A percentile compares a stretch with the other conserved stretches of the same genome.
Conservation (phyloP, 1,284 basidiomycete genomes). For the Naganishia albida region DNA sequence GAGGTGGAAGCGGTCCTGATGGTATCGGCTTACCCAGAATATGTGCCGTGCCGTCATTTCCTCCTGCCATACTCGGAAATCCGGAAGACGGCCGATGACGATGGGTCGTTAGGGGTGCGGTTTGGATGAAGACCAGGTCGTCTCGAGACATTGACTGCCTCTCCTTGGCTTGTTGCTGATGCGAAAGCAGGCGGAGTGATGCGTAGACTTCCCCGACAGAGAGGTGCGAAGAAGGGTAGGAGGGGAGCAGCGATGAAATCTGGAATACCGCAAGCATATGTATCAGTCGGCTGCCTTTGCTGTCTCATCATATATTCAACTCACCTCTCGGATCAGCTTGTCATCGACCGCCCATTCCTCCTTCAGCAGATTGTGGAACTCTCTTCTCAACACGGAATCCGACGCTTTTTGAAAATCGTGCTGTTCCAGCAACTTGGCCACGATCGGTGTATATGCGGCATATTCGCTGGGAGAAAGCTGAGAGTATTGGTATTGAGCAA, state of each 20-base stretch:
- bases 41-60: background rate
- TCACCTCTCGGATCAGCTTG: slow-evolving; percentile 1
- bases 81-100: background rate
- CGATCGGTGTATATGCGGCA: slow-evolving; percentile 18
- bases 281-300: background rate
- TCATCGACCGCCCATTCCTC: slow-evolving; percentile 5
- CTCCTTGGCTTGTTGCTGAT: slow-evolving; percentile 1
- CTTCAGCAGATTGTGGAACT: background rate
- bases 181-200: slow-evolving; percentile 7
- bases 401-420: slow-evolving; percentile 3
- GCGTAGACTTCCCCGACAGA: slow-evolving; percentile 18
- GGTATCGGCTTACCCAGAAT: background rate
- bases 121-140: slow-evolving; percentile 22
- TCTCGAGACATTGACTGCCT: background rate
- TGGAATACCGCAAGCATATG: background rate
- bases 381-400: background rate
- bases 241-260: slow-evolving; percentile 9
- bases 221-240: slow-evolving; percentile 19
- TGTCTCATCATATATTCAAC: no score
- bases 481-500: background rate
- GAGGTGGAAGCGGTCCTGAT: slow-evolving; percentile 4
- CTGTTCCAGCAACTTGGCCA: slow-evolving; percentile 20
- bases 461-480: slow-evolving; percentile 22
- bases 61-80: no score
- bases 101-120: background rate